Conservation (phyloP, 2,329 filamentous ascomycete genomes). For the Alternaria incomplexa region DNA sequence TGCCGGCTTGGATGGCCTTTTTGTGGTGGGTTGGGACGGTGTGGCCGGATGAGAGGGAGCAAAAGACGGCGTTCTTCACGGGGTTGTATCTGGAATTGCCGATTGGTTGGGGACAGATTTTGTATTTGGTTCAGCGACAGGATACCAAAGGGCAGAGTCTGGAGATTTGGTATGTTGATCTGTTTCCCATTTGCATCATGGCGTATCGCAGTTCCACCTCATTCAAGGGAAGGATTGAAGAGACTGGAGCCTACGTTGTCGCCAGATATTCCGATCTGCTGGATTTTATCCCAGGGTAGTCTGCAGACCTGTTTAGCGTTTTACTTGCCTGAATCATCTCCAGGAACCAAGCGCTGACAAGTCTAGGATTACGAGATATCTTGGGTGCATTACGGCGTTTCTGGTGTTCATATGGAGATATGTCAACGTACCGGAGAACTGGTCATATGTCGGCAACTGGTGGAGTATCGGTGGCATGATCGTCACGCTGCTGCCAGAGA, state of each 20-base stretch:
- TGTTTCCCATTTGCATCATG: background rate
- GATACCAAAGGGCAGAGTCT: slow-evolving; percentile 49
- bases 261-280: too few relatives aligned
- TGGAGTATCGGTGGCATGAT: slow-evolving; percentile 45
- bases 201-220: background rate
- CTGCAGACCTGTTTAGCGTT: too few relatives aligned
- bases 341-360: background rate
- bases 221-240: too few relatives aligned
- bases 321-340: too few relatives aligned
- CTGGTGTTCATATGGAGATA: slow-evolving; percentile 50
- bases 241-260: too few relatives aligned
- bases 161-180: slow-evolving; percentile 48
- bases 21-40: slow-evolving; percentile 32
- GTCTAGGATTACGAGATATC: slow-evolving; percentile 46
- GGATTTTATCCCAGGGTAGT: too few relatives aligned
- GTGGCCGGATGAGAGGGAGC: slow-evolving; percentile 50
- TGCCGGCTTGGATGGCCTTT: slow-evolving; percentile 35
- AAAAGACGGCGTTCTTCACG: slow-evolving; percentile 51
- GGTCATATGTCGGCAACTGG: slow-evolving; percentile 46
- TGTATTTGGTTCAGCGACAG: slow-evolving; percentile 35
- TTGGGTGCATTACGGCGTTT: slow-evolving; percentile 49
- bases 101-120: slow-evolving; percentile 47
- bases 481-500: slow-evolving; percentile 48
- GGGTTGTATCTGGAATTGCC: slow-evolving; percentile 47
- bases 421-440: slow-evolving; percentile 48